Evolutionary conservation across 495 filamentous ascomycete species (phyloP).

Genomic region (Aspergillus sparsus): DNA sequence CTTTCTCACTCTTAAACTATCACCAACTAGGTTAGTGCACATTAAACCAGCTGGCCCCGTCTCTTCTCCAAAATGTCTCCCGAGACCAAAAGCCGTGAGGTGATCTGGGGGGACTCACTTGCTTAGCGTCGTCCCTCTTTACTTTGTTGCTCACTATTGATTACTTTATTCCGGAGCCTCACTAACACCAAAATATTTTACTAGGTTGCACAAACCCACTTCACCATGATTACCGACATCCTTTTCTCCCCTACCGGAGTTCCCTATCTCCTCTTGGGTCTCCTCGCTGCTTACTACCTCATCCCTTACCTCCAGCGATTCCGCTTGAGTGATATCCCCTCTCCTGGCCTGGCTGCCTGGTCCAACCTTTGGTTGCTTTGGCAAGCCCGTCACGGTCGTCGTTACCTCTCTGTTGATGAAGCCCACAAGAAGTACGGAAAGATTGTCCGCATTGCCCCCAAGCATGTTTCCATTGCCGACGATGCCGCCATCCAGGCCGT

Average conservation of each 20-base stretch:
- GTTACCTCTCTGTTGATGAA: slow-evolving; percentile 67
- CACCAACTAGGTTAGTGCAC: not conserved
- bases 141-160: too few relatives aligned
- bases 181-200: not conserved
- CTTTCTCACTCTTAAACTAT: not conserved
- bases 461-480: slow-evolving; percentile 62
- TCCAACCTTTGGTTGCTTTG: slow-evolving; percentile 78
- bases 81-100: too few relatives aligned
- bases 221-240: slow-evolving; percentile 29
- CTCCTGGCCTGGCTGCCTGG: slow-evolving; percentile 66
- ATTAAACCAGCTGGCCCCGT: not conserved
- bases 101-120: too few relatives aligned
- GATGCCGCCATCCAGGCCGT: slow-evolving; percentile 56
- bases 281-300: slow-evolving; percentile 62
- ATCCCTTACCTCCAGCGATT: slow-evolving; percentile 69
- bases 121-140: too few relatives aligned
- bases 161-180: not conserved
- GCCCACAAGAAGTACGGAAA: slow-evolving; percentile 71
- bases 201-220: not conserved
- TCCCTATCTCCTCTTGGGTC: slow-evolving; percentile 59
- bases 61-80: not conserved
- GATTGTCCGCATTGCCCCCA: slow-evolving; percentile 60
- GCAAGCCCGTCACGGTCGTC: slow-evolving; percentile 64
- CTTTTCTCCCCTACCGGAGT: slow-evolving; percentile 50
- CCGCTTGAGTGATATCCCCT: slow-evolving; percentile 64